Evolutionary conservation across 73 alveolate species (phyloP), one percentile per base, ranked within the genome.

Genomic region (Symbiodinium pilosum): DNA sequence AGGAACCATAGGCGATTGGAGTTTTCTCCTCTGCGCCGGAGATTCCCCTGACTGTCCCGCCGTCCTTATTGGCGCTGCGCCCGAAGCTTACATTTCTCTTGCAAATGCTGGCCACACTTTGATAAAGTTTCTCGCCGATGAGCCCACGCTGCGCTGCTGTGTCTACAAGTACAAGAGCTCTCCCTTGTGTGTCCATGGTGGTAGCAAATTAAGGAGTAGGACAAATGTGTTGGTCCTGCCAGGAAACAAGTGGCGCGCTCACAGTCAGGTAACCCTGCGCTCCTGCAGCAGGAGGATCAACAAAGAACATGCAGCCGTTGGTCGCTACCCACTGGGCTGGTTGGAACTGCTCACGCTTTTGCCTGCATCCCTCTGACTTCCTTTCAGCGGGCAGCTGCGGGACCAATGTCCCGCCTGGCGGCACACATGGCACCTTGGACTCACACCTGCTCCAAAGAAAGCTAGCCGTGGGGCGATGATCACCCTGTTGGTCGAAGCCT

Each of bases 121-220:
- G 20, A 21, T 16, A 87, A 4, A 0, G 94, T 87, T 14, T 87
- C 20, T 8, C 1, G 41, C 24, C 94, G 40, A 87, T 84, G 18
- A 87, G 28, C 2, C 94, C 94, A 54, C 54, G 85, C 39, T 87
- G 94, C 3, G 94, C 94, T 26, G 94, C 94, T 0, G 94, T 87
- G n/a, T 87, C 94, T 3, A 87, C 83, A n/a, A n/a, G n/a, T n/a
- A n/a, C n/a, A 20, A 87, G 71, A 4, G 94, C 94, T 34, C 84
- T 16, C 0, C 94, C 94, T 8, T 34, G 26, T 0, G 0, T 3
- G 7, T 54, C 71, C 0, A 21, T 7, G 16, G 34, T 0, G 0
- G 71, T 54, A 30, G 71, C 71, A 12, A n/a, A n/a, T n/a, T n/a
- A 7, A 54, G 71, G 1, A 21, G 71, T 12, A 54, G 34, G n/a